phyloP scores from a whole-genome alignment of 2,329 filamentous ascomycete species.

The Clonostachys rosea region DNA sequence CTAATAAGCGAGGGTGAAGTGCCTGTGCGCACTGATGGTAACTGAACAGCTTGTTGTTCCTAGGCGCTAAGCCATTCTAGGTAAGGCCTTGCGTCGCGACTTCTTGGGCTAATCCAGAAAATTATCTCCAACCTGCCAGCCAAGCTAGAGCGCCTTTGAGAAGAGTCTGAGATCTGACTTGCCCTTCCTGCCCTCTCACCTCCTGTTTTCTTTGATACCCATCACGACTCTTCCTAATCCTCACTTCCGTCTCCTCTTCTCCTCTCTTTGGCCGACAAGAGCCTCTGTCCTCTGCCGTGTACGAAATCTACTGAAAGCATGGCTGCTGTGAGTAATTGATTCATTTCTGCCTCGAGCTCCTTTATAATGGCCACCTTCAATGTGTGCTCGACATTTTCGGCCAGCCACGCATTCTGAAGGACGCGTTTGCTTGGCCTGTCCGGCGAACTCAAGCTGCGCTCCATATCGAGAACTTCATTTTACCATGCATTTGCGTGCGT shows the following conservation, averaged over 20 bases:
- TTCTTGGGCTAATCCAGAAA: constrained; percentile 4
- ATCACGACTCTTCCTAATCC: not conserved
- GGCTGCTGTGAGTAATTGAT: constrained; percentile 31
- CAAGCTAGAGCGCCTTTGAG: constrained; percentile 1
- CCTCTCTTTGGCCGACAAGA: not conserved
- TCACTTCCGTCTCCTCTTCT: constrained; percentile 3
- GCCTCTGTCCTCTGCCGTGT: not conserved
- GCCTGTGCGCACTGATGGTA: too few relatives aligned
- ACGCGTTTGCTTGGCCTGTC: too few relatives aligned
- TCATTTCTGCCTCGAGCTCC: constrained; percentile 1
- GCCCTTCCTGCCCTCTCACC: not conserved
- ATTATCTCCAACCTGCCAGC: constrained; percentile 6
- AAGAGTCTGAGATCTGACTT: not conserved
- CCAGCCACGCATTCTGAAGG: too few relatives aligned
- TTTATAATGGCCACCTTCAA: not conserved
- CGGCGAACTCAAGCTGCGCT: too few relatives aligned
- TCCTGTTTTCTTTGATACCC: constrained; percentile 3
- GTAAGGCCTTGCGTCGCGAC: constrained; percentile 1
- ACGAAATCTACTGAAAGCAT: constrained; percentile 21
- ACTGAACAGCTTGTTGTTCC: too few relatives aligned
- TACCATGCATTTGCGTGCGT: too few relatives aligned
- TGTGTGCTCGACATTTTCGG: too few relatives aligned
- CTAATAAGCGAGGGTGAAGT: too few relatives aligned
- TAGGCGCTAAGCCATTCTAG: not conserved
- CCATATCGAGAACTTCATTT: too few relatives aligned